Base-by-base conservation (phyloP, 1,284 basidiomycete genomes). In the Neonothopanus nambi region DNA sequence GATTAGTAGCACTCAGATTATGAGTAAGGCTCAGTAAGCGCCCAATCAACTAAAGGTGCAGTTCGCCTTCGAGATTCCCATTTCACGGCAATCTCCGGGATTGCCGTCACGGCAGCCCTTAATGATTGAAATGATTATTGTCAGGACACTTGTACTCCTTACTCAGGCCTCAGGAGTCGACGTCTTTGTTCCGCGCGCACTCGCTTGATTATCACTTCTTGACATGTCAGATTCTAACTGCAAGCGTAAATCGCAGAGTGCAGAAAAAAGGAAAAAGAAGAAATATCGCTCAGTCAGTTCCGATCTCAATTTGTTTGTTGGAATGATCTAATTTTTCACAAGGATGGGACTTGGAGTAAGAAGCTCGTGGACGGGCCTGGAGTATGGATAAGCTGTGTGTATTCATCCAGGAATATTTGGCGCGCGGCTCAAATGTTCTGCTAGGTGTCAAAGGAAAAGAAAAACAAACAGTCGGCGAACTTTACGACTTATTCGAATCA, bases 401-500 rank as follows among this genome's bases (percentile, higher is more conserved):
- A 36, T 26, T 26, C 18, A 17, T 47, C 11, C 17, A 23, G 8
- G 13, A 28, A 45, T 33, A 6, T 46, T 13, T 30, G 49, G 41
- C 7, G 2, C 28, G 2, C 23, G 43, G 54, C 44, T 51, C 17
- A 43, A 37, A 54, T 46, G n/a, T 48, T 44, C 23, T 37, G 41
- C 5, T 41, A 79, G 77, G 77, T 58, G 79, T 89, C 24, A 88
- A 87, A 66, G 89, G 90, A 18, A 92, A 87, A 62, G 90, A 93
- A 66, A 87, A 78, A 57, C 85, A 85, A 62, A 79, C 87, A 0
- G 79, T 89, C 4, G 81, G 83, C 30, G 91, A 93, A 64, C 67
- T 90, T 37, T 88, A 85, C 59, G 87, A 90, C 64, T 64, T 93
- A 11, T 89, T 93, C 55, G 87, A 90, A 58, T 80, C 79, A 51